Evolutionary conservation across 176 grass and related monocot genomes (phyloP).

Genomic region (Miscanthus lutarioriparius): DNA sequence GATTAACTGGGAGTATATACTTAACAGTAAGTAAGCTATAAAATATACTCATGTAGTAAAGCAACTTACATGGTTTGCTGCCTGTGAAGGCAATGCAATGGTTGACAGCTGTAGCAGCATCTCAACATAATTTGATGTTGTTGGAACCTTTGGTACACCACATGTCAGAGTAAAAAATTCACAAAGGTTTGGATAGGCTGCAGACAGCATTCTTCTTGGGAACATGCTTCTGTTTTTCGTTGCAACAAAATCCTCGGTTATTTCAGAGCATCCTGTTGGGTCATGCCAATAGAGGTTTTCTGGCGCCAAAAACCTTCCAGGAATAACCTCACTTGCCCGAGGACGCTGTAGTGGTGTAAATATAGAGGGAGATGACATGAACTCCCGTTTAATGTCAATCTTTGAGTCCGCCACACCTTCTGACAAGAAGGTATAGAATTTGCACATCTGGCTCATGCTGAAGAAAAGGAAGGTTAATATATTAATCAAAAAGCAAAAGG

Average conservation of each 20-base stretch:
- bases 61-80: conserved; percentile 65
- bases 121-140: conserved; percentile 61
- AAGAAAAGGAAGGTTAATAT: conserved; percentile 37
- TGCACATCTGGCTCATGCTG: conserved; percentile 86
- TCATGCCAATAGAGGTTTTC: conserved; percentile 85
- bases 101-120: conserved; percentile 70
- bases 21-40: background rate
- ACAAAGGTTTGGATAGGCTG: conserved; percentile 70
- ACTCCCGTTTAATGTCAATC: conserved; percentile 67
- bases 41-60: conserved; percentile 28
- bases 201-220: conserved; percentile 62
- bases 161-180: conserved; percentile 79
- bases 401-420: conserved; percentile 58
- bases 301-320: conserved; percentile 62
- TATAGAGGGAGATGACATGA: conserved; percentile 62
- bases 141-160: conserved; percentile 66
- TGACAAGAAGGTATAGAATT: conserved; percentile 76
- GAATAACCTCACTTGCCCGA: conserved; percentile 42
- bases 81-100: conserved; percentile 62
- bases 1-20: conserved; percentile 7
- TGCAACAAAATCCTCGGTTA: conserved; percentile 49
- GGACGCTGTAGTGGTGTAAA: conserved; percentile 60
- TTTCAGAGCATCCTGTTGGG: conserved; percentile 81
- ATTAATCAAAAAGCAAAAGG: conserved; percentile 20
- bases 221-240: conserved; percentile 34